Conservation (phyloP, 1,284 basidiomycete species). For the Vanrija sp. region DNA sequence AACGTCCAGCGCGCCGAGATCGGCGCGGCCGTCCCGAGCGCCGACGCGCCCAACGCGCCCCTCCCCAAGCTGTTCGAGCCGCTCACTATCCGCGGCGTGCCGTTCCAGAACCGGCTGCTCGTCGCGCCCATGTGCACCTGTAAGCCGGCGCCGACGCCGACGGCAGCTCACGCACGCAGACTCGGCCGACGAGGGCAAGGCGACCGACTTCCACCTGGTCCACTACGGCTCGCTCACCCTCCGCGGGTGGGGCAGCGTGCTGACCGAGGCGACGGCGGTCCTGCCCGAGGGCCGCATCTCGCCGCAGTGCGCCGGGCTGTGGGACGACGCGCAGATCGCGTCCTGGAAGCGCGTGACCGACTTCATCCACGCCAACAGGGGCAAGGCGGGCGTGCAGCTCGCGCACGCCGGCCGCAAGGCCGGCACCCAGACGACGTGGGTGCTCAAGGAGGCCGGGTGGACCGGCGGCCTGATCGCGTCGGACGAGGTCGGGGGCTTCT, state of each 20-base stretch:
- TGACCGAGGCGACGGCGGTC: slow-evolving; percentile 66
- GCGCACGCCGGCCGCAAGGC: slow-evolving; percentile 75
- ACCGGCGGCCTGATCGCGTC: slow-evolving; percentile 39
- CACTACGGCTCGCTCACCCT: slow-evolving; percentile 59
- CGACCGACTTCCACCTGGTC: slow-evolving; percentile 74
- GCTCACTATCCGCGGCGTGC: slow-evolving; percentile 59
- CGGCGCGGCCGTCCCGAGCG: slow-evolving; percentile 49
- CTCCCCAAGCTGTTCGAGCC: slow-evolving; percentile 65
- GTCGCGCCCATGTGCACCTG: slow-evolving; percentile 65
- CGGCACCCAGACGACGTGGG: slow-evolving; percentile 61
- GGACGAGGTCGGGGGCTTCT: slow-evolving; percentile 64
- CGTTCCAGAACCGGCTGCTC: slow-evolving; percentile 61
- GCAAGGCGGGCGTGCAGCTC: slow-evolving; percentile 71
- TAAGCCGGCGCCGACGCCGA: slow-evolving; percentile 22
- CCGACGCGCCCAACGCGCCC: slow-evolving; percentile 22
- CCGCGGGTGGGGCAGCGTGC: slow-evolving; percentile 58
- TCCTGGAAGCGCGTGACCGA: slow-evolving; percentile 66
- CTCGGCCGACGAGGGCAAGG: slow-evolving; percentile 64
- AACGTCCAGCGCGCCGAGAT: slow-evolving; percentile 63
- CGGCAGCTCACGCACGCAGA: slow-evolving; percentile 49
- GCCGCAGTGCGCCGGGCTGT: slow-evolving; percentile 59
- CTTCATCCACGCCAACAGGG: slow-evolving; percentile 67
- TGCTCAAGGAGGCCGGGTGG: slow-evolving; percentile 45
- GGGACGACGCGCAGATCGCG: slow-evolving; percentile 68
- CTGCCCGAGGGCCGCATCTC: slow-evolving; percentile 68